Percentiles rank a stretch among this genome's conserved stretches.
These are phyloP conservation scores for Lichtheimia hyalospora DNA, from an alignment of 371 early-diverging fungal species.

Conservation along the genomic window DNA sequence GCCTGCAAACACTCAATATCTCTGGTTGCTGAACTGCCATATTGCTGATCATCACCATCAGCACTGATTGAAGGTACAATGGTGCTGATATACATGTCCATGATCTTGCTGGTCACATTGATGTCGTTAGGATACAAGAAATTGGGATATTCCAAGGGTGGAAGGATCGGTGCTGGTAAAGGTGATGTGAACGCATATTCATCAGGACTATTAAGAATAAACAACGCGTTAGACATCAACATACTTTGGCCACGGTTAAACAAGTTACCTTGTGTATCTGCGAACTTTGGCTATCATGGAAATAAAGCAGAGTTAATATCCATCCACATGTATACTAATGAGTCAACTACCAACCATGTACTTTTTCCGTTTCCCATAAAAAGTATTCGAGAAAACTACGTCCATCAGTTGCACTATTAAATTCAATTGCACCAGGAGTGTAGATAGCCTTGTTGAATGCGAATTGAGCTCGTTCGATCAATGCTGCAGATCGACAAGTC, in stretches of 20 bases:
- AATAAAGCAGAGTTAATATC: not conserved
- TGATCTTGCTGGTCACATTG: conserved; percentile 83
- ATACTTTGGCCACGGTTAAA: not conserved
- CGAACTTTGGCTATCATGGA: conserved; percentile 76
- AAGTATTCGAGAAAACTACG: conserved; percentile 84
- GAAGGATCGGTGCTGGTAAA: conserved; percentile 86
- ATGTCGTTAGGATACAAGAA: conserved; percentile 73
- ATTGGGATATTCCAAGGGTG: conserved; percentile 73
- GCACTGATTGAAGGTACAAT: conserved; percentile 70
- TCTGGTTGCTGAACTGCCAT: conserved; percentile 90
- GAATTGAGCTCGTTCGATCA: conserved; percentile 94
- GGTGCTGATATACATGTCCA: conserved; percentile 70
- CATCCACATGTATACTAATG: not conserved
- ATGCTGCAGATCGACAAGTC: conserved; percentile 43
- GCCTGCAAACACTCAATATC: conserved; percentile 93
- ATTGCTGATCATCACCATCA: conserved; percentile 78
- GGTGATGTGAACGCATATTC: conserved; percentile 91
- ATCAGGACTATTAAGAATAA: conserved; percentile 68
- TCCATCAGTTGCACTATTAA: conserved; percentile 55
- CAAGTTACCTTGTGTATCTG: conserved; percentile 63
- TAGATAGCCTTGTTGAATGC: conserved; percentile 82
- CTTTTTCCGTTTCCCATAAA: conserved; percentile 86
- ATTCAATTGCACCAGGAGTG: conserved; percentile 64
- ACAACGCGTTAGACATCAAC: not conserved
- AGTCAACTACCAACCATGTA: conserved; percentile 67